Percentiles rank a stretch among this genome's conserved stretches.
Conservation (phyloP, 2,329 filamentous ascomycete species). For the Hypoxylon sp. region DNA sequence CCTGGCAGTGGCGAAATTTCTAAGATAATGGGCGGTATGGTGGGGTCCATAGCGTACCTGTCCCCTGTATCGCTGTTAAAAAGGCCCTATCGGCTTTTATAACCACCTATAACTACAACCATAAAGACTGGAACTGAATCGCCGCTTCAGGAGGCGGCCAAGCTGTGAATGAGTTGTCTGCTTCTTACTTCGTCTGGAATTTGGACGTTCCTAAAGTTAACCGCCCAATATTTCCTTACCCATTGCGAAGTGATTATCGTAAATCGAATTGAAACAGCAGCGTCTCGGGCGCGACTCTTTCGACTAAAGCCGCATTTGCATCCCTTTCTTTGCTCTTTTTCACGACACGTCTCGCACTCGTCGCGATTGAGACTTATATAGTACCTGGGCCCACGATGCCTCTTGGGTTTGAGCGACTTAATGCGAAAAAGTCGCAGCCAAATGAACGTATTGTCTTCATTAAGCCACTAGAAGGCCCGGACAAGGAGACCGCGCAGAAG, state of each 20-base stretch:
- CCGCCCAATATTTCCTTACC: not conserved
- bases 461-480: conserved; percentile 78
- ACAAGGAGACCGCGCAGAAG: conserved; percentile 74
- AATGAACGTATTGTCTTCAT: conserved; percentile 88
- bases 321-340: not conserved
- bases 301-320: not conserved
- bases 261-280: not conserved
- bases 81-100: conserved; percentile 4
- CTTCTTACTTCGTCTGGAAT: not conserved
- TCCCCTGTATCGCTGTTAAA: conserved; percentile 17
- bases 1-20: conserved; percentile 7
- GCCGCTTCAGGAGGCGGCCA: not conserved
- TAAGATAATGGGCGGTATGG: conserved; percentile 6
- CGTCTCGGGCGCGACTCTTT: not conserved
- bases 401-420: conserved; percentile 82
- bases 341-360: not conserved
- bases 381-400: conserved; percentile 71
- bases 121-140: not conserved
- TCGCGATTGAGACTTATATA: not conserved
- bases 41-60: conserved; percentile 17
- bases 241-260: not conserved
- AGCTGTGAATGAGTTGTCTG: not conserved
- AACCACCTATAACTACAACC: conserved; percentile 4
- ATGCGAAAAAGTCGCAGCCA: conserved; percentile 79
- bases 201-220: not conserved